Conservation (phyloP, 495 filamentous ascomycete genomes). For the Tetracladium setigerum region DNA sequence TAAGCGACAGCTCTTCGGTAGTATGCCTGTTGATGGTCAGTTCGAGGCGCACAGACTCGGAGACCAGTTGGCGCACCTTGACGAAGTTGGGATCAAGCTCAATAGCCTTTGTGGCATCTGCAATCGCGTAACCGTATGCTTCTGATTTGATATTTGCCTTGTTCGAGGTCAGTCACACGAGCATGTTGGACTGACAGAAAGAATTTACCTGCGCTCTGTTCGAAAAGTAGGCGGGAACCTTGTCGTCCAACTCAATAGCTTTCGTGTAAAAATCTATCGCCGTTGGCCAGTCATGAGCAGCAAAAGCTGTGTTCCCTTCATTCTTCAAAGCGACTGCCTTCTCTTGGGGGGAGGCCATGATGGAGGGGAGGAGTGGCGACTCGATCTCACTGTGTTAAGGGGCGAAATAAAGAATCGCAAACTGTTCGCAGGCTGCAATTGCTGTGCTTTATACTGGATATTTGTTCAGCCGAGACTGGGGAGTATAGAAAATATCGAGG, state of each 20-base stretch:
- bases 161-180: constrained; percentile 39
- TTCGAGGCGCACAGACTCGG: neutral
- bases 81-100: constrained; percentile 81
- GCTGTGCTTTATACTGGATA: no score
- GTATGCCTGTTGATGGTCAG: constrained; percentile 59
- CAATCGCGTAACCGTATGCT: constrained; percentile 83
- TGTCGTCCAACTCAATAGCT: constrained; percentile 79
- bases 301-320: constrained; percentile 90
- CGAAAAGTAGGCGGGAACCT: constrained; percentile 82
- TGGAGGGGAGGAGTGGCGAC: neutral
- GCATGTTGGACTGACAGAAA: constrained; percentile 17
- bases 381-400: no score
- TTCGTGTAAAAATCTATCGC: constrained; percentile 83
- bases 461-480: no score
- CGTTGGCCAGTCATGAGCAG: constrained; percentile 74
- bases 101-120: constrained; percentile 89
- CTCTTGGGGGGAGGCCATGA: constrained; percentile 34
- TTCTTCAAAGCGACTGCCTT: constrained; percentile 79
- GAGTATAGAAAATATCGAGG: no score
- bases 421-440: no score
- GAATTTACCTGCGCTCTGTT: constrained; percentile 84
- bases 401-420: no score
- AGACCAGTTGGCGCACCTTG: constrained; percentile 49
- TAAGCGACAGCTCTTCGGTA: constrained; percentile 89
- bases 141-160: constrained; percentile 94